phyloP scores from a whole-genome alignment of 2,329 filamentous ascomycete genomes.

The Alternaria infectoria region DNA sequence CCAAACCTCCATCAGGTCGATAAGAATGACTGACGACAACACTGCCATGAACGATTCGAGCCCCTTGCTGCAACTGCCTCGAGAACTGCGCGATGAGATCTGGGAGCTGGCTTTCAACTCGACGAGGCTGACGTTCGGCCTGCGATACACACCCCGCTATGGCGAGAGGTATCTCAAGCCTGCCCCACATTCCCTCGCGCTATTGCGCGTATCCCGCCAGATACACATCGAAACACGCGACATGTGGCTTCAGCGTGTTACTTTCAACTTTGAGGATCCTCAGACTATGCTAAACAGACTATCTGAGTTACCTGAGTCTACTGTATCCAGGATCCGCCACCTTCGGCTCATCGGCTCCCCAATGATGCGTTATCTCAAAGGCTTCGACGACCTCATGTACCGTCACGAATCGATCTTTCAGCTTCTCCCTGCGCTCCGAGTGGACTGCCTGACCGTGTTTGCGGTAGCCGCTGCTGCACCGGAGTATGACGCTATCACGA shows the following conservation, averaged over 20 bases:
- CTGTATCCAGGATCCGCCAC: slow-evolving; percentile 17
- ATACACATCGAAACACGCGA: slow-evolving; percentile 18
- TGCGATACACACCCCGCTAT: slow-evolving; percentile 19
- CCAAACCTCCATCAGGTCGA: neutral
- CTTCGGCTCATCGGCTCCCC: slow-evolving; percentile 15
- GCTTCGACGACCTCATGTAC: slow-evolving; percentile 22
- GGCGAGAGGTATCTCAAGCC: slow-evolving; percentile 18
- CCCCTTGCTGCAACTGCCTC: slow-evolving; percentile 13
- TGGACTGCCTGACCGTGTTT: slow-evolving; percentile 18
- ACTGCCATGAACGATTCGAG: slow-evolving; percentile 7
- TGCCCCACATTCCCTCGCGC: slow-evolving; percentile 19
- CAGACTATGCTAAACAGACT: slow-evolving; percentile 19
- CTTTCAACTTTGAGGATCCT: slow-evolving; percentile 20
- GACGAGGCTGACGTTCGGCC: slow-evolving; percentile 18
- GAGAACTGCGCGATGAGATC: slow-evolving; percentile 21
- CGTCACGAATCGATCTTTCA: slow-evolving; percentile 20
- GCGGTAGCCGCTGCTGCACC: slow-evolving; percentile 17
- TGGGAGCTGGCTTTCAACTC: slow-evolving; percentile 19
- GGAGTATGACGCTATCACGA: slow-evolving; percentile 18
- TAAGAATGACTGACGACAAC: slow-evolving; percentile 4
- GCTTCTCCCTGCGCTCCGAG: slow-evolving; percentile 16
- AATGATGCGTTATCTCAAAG: slow-evolving; percentile 23
- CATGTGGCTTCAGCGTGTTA: slow-evolving; percentile 18
- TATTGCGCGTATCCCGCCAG: slow-evolving; percentile 18
- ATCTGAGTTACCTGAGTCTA: slow-evolving; percentile 11